These are phyloP conservation scores for Sphagnurus paluster DNA, from an alignment of 1,284 basidiomycete genomes.

Conservation along the genomic window DNA sequence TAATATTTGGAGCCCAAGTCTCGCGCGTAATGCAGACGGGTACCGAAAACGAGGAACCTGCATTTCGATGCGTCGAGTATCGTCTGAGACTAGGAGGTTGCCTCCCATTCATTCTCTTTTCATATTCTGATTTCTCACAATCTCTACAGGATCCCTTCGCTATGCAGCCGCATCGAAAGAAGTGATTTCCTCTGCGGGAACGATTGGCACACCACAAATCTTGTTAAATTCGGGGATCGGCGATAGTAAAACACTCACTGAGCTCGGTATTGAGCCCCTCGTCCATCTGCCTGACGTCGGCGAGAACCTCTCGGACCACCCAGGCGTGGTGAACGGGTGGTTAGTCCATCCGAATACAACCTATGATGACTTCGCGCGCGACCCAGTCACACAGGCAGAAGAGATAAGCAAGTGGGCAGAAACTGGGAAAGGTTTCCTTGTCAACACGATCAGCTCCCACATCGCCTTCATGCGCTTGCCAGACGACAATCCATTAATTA, in stretches of 20 bases:
- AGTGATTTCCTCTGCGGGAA: slow-evolving; percentile 26
- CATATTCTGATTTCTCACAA: slow-evolving; percentile 3
- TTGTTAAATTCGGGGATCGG: slow-evolving; percentile 31
- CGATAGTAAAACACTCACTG: slow-evolving; percentile 19
- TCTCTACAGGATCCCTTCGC: too few species aligned
- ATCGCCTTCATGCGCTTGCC: too few species aligned
- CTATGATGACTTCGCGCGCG: slow-evolving; percentile 9
- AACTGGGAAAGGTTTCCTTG: neutral
- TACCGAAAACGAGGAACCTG: neutral
- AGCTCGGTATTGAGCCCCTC: slow-evolving; percentile 20
- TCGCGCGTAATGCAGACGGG: slow-evolving; percentile 16
- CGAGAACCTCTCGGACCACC: slow-evolving; percentile 22
- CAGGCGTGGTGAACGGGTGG: slow-evolving; percentile 10
- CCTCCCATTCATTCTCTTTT: neutral
- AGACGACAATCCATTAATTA: too few species aligned
- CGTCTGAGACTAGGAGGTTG: slow-evolving; percentile 13
- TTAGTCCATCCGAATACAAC: slow-evolving; percentile 17
- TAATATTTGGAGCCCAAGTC: slow-evolving; percentile 19
- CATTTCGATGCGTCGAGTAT: slow-evolving; percentile 2
- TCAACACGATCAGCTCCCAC: too few species aligned
- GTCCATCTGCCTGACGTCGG: slow-evolving; percentile 25
- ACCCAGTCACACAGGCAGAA: neutral
- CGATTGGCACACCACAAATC: slow-evolving; percentile 27
- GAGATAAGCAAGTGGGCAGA: neutral
- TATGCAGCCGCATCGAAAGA: slow-evolving; percentile 25